These are phyloP conservation scores for Eucalyptus guilfoylei DNA, from an alignment of 345 rosid genomes.

Conservation along the genomic window DNA sequence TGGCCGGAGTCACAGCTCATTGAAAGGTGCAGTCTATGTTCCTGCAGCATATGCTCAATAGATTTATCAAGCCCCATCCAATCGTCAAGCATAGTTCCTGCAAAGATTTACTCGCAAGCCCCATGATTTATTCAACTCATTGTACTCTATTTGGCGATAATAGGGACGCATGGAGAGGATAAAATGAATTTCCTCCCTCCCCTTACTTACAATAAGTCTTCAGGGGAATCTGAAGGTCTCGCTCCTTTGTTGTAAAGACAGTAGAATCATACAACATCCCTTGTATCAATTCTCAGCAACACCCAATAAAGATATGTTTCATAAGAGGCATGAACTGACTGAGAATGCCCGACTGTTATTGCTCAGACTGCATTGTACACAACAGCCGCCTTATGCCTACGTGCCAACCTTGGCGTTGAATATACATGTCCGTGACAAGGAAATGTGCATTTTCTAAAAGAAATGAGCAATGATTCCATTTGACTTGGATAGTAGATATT, in stretches of 20 bases:
- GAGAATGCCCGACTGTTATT: neutral
- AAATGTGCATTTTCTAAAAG: neutral
- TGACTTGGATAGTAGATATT: neutral
- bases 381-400: neutral
- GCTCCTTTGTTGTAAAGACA: neutral
- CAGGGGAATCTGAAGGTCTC: neutral
- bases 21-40: conserved; percentile 56
- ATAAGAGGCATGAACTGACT: neutral
- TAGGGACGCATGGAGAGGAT: neutral
- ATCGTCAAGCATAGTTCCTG: neutral
- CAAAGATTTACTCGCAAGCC: neutral
- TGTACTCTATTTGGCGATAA: neutral
- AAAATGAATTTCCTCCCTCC: neutral
- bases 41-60: conserved; percentile 40
- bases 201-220: neutral
- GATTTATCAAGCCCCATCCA: conserved; percentile 12
- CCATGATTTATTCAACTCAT: neutral
- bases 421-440: neutral
- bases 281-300: neutral
- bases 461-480: neutral
- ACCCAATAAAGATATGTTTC: neutral
- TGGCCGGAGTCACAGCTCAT: conserved; percentile 56
- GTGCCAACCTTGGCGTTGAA: neutral
- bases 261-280: neutral
- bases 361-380: neutral